Evolutionary conservation across 2,329 filamentous ascomycete species (phyloP).

Genomic region (Pleomassaria siparia): DNA sequence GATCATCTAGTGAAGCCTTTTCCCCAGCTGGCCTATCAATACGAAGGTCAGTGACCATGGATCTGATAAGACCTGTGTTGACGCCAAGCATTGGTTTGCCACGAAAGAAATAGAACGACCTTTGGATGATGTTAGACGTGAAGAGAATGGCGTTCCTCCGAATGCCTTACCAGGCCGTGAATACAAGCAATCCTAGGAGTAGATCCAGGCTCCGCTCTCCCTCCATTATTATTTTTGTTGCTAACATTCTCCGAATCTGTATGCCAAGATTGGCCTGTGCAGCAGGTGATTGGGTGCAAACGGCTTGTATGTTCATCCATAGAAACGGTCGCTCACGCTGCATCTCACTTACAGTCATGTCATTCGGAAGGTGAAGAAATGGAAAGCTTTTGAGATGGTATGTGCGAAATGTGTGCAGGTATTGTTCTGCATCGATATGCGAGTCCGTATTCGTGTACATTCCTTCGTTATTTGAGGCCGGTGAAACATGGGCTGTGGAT

Average conservation of each 20-base stretch:
- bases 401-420: conserved; percentile 12
- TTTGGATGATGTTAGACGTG: conserved; percentile 2
- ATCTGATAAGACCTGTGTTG: conserved; percentile 15
- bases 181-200: conserved; percentile 21
- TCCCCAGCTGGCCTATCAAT: conserved; percentile 17
- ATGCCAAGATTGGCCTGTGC: conserved; percentile 19
- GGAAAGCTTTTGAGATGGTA: conserved; percentile 15
- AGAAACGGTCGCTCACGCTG: conserved; percentile 13
- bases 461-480: neutral
- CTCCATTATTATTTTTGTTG: conserved; percentile 21
- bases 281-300: conserved; percentile 15
- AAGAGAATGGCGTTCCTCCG: neutral
- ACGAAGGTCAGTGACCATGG: conserved; percentile 21
- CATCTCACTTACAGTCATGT: conserved; percentile 9
- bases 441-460: neutral
- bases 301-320: conserved; percentile 21
- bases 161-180: conserved; percentile 19
- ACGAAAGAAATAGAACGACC: conserved; percentile 18
- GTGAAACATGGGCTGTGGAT: conserved; percentile 3
- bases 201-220: conserved; percentile 26
- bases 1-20: conserved; percentile 1
- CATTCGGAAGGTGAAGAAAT: conserved; percentile 9
- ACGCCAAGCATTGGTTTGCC: conserved; percentile 22
- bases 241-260: conserved; percentile 17
- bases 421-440: conserved; percentile 4